Base-by-base conservation (phyloP, 2,329 filamentous ascomycete genomes). In the Fusarium sacchari region DNA sequence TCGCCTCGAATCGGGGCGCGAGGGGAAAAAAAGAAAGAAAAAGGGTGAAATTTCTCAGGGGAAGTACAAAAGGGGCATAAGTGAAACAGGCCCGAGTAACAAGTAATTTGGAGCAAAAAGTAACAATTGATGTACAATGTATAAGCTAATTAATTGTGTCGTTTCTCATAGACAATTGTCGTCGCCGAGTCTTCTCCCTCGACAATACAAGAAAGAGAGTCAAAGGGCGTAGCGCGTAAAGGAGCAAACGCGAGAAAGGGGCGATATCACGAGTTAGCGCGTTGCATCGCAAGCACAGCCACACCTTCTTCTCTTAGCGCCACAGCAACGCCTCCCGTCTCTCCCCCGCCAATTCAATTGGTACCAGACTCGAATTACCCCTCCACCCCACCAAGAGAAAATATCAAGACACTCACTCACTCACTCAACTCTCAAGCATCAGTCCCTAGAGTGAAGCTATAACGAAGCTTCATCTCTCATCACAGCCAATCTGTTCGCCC, bases 401-500 rank as follows among this genome's bases (percentile, higher is more conserved):
- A 72, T 70, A 66, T 77, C 64, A 63, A 55, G 60, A 42, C 28
- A 40, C 24, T 12, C 18, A 40, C 39, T 69, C 53, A 67, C 60
- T 46, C n/a, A 18, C 60, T 52, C 24, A 70, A 69, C 59, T 59
- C 24, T 43, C 43, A 28, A 69, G n/a, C 64, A 50, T 44, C 57
- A 52, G n/a, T 46, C 24, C 39, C 24, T 53, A 32, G 68, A 77
- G 75, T 57, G 77, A 79, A 76, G 76, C 76, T 72, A 58, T 15
- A 30, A 14, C 30, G n/a, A 55, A 75, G 76, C 76, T 78, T 78
- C 75, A 76, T 78, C 71, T 70, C 52, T 59, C 22, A n/a, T 18
- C 7, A 34, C 56, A 76, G 60, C 66, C 67, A 78, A 67, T 49
- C 83, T 88, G 85, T 85, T 86, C 74, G 81, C 83, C 78, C 83